A percentile compares a stretch with the other conserved stretches of the same genome.
These are phyloP conservation scores for Backusella luteola DNA, from an alignment of 192 early-diverging fungal species.

Conservation along the genomic window DNA sequence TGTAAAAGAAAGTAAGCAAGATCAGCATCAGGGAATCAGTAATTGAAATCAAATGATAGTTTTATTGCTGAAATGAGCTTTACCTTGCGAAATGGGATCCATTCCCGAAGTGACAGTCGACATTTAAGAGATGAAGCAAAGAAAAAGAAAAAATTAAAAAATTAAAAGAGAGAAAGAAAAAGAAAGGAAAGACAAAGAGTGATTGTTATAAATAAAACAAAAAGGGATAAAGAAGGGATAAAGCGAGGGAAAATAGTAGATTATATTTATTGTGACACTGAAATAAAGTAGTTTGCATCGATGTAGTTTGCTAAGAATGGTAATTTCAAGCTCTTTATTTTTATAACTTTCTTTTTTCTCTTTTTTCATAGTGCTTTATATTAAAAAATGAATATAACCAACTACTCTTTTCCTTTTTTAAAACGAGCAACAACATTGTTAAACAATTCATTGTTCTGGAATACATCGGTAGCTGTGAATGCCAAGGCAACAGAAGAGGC, in stretches of 20 bases:
- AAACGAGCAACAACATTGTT: slow-evolving; percentile 41
- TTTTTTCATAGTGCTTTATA: neutral
- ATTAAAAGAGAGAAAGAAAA: neutral
- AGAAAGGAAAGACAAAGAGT: neutral
- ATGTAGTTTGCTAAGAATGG: neutral
- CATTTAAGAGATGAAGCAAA: slow-evolving; percentile 11
- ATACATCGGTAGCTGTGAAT: slow-evolving; percentile 43
- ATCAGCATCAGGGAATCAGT: neutral
- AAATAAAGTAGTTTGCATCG: neutral
- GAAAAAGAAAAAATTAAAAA: neutral
- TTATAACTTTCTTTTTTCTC: neutral
- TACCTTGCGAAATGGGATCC: neutral
- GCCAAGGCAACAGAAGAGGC: slow-evolving; percentile 51
- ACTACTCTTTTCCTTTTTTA: slow-evolving; percentile 14
- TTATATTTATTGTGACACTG: neutral
- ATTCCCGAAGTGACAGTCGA: neutral
- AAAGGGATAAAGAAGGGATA: slow-evolving; percentile 5
- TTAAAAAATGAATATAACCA: neutral
- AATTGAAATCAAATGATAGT: neutral
- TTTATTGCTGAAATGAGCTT: neutral
- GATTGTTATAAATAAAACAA: neutral
- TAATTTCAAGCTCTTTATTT: slow-evolving; percentile 6
- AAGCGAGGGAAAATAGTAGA: neutral
- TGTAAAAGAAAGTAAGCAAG: neutral
- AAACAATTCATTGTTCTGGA: slow-evolving; percentile 44